Evolutionary conservation across 164 flowering plant genomes (phyloP), one percentile per base, ranked within the genome.

Genomic region (Piper betle): DNA sequence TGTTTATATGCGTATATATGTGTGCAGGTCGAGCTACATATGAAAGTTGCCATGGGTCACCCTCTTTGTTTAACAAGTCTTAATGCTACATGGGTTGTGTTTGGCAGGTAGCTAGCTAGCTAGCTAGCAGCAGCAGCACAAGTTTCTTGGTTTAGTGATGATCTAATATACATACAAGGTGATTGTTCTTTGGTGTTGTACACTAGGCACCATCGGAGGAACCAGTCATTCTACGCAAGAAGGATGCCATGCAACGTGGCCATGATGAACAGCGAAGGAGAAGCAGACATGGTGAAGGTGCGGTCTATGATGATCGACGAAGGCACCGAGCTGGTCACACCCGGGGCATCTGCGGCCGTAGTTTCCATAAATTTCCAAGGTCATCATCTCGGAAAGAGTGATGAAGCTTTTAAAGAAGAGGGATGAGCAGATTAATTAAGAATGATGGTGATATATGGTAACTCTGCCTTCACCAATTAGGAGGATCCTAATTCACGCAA

Each of bases 31-130:
- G 68, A 75, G 16, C 81, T 72, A 5, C 62, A 77, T 25, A 78
- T 80, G 69, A 75, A 75, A 62, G 72, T 73, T n/a, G 78, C 58
- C 15, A 80, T 78, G 79, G 84, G 86, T 4, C 62, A 73, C 68
- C 82, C 83, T 1, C n/a, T 65, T 15, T 54, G 63, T 11, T 55
- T 62, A 17, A 63, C 62, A 4, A 72, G 67, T 61, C 81, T 78
- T 39, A 72, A 75, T 57, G 74, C 86, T 2, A 69, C 81, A 16
- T 71, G 80, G 71, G 82, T 80, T 2, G 78, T 80, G 4, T 70
- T 82, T 39, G 86, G 80, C 50, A 46, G 50, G 50, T 46, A 46
- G 50, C 50, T 2, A 41, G 17, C 17, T 17, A 11, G 53, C 11
- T 50, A 17, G 17, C 17, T 50, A 10, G 15, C 53, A 50, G 15